Evolutionary conservation across 305 asterid genomes (phyloP), one percentile per base, ranked within the genome.

Genomic region (Rubia balearica): DNA sequence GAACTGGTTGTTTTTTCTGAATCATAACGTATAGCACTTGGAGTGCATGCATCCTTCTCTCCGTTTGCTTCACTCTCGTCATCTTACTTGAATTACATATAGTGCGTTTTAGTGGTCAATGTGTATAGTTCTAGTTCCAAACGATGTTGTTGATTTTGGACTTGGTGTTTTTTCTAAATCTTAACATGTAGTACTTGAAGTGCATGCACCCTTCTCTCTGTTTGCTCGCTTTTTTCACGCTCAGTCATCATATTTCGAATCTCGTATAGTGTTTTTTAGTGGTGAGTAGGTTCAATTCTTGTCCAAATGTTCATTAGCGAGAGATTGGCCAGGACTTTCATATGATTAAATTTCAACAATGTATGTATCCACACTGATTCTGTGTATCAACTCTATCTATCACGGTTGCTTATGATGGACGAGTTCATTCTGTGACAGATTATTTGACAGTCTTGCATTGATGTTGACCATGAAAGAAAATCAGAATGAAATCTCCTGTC

Each of bases 401-500:
- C 41, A 17, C 21, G 36, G 59, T 36, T 41, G 69, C 65, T 73
- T 53, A 69, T 69, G 53, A 71, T 78, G 69, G 75, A 71, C 72
- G 67, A 74, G 82, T 77, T 80, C 76, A 75, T 80, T 73, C 55
- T 51, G 63, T 65, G 53, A 69, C 89, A 84, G 92, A 72, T 88
- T 61, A 73, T 70, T 73, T 55, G 81, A 82, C 83, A 40, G 75
- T 61, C 81, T 74, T 69, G 85, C 79, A 66, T 79, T 62, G 75
- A 83, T 77, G 78, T 74, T 74, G 76, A 82, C 63, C 14, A 84
- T 87, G 95, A 86, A 78, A 71, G 95, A 82, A 78, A 78, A 71
- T 73, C 74, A 65, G 43, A 65, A 45, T 48, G 81, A 60, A 30
- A 69, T 64, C 49, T 6, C 56, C 57, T 11, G 36, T 38, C 73